phyloP scores from a whole-genome alignment of 2,329 filamentous ascomycete genomes.

The Cyphellophora attinorum region DNA sequence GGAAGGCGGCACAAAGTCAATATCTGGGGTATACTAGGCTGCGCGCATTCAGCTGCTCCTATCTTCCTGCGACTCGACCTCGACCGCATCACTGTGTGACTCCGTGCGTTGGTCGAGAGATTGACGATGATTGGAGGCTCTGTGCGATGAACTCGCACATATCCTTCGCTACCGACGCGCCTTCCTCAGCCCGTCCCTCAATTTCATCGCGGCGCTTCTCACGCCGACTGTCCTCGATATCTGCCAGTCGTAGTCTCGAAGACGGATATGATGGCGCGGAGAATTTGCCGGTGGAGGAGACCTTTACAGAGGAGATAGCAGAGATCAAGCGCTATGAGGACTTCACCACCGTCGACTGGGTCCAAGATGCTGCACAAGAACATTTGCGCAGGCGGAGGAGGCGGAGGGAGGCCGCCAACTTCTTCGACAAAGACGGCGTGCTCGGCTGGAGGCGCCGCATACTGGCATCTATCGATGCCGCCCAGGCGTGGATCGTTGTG shows the following conservation, averaged over 20 bases:
- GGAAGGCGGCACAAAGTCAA: no score
- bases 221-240: constrained; percentile 59
- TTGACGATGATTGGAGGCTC: constrained; percentile 15
- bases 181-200: constrained; percentile 42
- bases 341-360: constrained; percentile 95
- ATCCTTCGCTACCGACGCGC: constrained; percentile 37
- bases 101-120: no score
- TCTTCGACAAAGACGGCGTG: constrained; percentile 59
- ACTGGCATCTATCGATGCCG: constrained; percentile 84
- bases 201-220: constrained; percentile 40
- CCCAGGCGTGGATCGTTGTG: constrained; percentile 95
- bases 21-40: no score
- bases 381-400: constrained; percentile 70
- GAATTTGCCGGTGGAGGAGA: constrained; percentile 49
- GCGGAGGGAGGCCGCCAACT: constrained; percentile 60
- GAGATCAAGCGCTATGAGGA: constrained; percentile 99
- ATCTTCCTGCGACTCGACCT: no score
- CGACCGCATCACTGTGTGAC: no score
- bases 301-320: constrained; percentile 87
- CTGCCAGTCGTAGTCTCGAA: constrained; percentile 47
- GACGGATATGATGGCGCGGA: constrained; percentile 47
- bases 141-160: constrained; percentile 40
- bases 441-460: constrained; percentile 73
- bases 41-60: no score
- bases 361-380: constrained; percentile 90